Conservation (phyloP, 208 protist genomes). For the Acanthamoeba triangularis region DNA sequence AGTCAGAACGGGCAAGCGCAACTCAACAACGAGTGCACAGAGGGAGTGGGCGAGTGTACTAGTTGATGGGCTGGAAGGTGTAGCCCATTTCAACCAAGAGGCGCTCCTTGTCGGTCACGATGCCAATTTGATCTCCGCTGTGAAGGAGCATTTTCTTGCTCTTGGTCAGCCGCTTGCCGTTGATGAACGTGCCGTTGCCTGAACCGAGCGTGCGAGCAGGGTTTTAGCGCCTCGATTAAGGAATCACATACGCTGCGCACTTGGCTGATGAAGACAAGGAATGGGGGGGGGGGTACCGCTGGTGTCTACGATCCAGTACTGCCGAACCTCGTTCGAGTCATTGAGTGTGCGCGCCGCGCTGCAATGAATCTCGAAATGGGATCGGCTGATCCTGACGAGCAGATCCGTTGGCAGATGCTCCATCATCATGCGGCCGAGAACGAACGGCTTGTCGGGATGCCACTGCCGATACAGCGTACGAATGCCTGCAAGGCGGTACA, state of each 20-base stretch:
- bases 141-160: not conserved
- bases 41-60: not conserved
- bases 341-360: not conserved
- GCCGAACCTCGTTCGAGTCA: not conserved
- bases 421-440: constrained; percentile 32
- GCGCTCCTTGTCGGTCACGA: constrained; percentile 35
- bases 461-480: not conserved
- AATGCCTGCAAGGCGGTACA: not conserved
- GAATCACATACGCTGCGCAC: too few relatives aligned
- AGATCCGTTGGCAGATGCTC: constrained; percentile 20
- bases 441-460: constrained; percentile 17
- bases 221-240: not conserved
- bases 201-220: not conserved
- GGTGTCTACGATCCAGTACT: constrained; percentile 46
- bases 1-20: not conserved
- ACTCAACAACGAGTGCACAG: not conserved
- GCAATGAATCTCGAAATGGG: constrained; percentile 47
- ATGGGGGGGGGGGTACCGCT: not conserved
- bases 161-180: constrained; percentile 25
- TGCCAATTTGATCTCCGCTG: constrained; percentile 19
- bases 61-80: constrained; percentile 14
- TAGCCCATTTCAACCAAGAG: constrained; percentile 20
- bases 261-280: too few relatives aligned
- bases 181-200: constrained; percentile 52
- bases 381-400: constrained; percentile 10